Conservation (phyloP, 441 rosid genomes). For the Croton laevigatus region DNA sequence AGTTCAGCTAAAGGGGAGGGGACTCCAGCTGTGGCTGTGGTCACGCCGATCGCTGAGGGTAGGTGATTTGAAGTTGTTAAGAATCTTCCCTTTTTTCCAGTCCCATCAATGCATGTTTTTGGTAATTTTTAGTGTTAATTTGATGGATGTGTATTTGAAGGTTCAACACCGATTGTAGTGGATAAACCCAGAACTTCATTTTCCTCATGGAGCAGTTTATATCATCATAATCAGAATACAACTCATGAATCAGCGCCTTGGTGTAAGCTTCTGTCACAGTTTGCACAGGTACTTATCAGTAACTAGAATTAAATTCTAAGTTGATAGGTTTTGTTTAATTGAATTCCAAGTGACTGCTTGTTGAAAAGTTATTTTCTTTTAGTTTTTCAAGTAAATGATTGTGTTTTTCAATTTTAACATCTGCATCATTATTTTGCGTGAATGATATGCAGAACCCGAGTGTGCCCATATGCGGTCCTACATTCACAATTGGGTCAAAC, state of each 20-base stretch:
- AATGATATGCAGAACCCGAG: constrained; percentile 52
- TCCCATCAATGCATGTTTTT: not conserved
- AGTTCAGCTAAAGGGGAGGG: constrained; percentile 48
- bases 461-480: constrained; percentile 33
- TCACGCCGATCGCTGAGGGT: constrained; percentile 67
- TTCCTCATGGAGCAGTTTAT: constrained; percentile 37
- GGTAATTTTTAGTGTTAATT: constrained; percentile 1
- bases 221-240: constrained; percentile 45
- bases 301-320: not conserved
- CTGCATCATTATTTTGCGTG: constrained; percentile 2
- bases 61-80: constrained; percentile 8
- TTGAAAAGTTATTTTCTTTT: not conserved
- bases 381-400: not conserved
- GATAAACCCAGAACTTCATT: constrained; percentile 60
- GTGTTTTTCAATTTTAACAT: not conserved
- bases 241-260: constrained; percentile 50
- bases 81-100: not conserved
- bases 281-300: constrained; percentile 46
- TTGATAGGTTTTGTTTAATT: not conserved
- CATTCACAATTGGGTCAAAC: constrained; percentile 60
- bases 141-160: constrained; percentile 31
- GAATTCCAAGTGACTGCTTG: not conserved
- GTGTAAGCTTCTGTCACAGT: constrained; percentile 68
- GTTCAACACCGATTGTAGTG: constrained; percentile 44
- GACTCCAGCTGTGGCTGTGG: constrained; percentile 43